A percentile compares a stretch with the other conserved stretches of the same genome.
These are phyloP conservation scores for Fraxinus nigra DNA, from an alignment of 305 asterid species.

Conservation along the genomic window DNA sequence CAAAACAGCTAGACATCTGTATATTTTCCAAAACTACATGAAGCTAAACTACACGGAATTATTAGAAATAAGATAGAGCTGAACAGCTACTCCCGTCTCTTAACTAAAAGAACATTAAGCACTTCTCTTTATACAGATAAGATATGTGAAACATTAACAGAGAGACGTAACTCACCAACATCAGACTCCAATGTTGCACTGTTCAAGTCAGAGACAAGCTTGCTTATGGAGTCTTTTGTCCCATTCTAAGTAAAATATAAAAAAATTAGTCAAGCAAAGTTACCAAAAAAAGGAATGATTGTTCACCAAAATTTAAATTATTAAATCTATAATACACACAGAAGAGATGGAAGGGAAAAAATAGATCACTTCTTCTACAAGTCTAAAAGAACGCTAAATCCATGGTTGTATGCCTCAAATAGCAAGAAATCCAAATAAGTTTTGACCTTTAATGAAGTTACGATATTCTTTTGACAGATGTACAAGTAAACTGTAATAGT, in stretches of 20 bases:
- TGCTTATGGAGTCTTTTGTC: constrained; percentile 78
- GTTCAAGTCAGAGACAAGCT: constrained; percentile 83
- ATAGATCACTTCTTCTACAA: not conserved
- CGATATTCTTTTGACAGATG: not conserved
- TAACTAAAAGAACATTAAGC: not conserved
- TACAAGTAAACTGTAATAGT: not conserved
- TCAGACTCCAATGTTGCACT: constrained; percentile 77
- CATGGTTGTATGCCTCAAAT: not conserved
- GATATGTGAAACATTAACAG: constrained; percentile 8
- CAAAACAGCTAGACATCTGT: not conserved
- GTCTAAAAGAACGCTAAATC: not conserved
- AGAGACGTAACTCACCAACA: constrained; percentile 65
- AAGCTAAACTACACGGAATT: not conserved
- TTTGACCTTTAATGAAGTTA: not conserved
- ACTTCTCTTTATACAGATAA: constrained; percentile 4
- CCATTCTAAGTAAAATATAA: constrained; percentile 56
- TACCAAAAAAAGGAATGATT: constrained; percentile 15
- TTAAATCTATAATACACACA: constrained; percentile 3
- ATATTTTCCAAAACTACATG: not conserved
- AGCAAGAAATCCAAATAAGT: not conserved
- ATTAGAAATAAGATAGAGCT: not conserved
- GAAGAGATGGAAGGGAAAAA: not conserved
- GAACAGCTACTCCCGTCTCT: not conserved
- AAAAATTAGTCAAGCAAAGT: constrained; percentile 19
- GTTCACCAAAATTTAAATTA: constrained; percentile 2